A percentile compares a stretch with the other conserved stretches of the same genome.
Evolutionary conservation across 2,329 filamentous ascomycete species (phyloP).

Genomic region (Neobulgaria alba): DNA sequence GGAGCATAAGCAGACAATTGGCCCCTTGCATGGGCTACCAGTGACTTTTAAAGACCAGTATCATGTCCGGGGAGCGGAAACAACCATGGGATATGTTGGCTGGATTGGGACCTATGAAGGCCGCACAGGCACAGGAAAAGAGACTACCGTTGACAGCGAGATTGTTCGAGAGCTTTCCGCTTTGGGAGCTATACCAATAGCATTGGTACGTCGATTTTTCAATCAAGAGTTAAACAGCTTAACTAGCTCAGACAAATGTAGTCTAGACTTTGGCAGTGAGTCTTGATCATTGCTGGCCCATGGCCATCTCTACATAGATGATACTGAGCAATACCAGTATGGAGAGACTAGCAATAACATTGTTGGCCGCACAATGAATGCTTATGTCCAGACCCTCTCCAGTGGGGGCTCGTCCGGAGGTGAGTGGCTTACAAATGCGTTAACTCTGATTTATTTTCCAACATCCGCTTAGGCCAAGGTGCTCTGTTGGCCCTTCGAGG

Average conservation of each 20-base stretch:
- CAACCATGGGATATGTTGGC: conserved; percentile 48
- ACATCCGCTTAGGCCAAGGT: background rate
- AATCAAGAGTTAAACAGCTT: too few species aligned
- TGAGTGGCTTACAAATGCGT: background rate
- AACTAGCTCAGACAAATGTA: background rate
- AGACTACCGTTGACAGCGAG: background rate
- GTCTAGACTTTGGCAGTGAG: background rate
- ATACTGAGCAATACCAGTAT: background rate
- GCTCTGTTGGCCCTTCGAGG: conserved; percentile 10
- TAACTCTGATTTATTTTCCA: background rate
- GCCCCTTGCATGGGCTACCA: background rate
- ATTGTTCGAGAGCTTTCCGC: background rate
- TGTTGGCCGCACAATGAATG: background rate
- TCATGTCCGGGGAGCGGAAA: background rate
- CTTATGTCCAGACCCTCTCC: background rate
- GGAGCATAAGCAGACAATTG: background rate
- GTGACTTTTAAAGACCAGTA: background rate
- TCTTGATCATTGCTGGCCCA: too few species aligned
- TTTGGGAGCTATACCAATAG: background rate
- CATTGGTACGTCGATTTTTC: background rate
- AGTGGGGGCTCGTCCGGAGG: background rate
- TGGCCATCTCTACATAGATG: too few species aligned
- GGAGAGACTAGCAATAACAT: background rate
- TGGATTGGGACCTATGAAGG: conserved; percentile 32
- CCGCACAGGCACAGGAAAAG: background rate